Percentiles rank a stretch among this genome's conserved stretches.
phyloP scores from a whole-genome alignment of 2,329 filamentous ascomycete species.

The Talaromyces albobiverticillius region DNA sequence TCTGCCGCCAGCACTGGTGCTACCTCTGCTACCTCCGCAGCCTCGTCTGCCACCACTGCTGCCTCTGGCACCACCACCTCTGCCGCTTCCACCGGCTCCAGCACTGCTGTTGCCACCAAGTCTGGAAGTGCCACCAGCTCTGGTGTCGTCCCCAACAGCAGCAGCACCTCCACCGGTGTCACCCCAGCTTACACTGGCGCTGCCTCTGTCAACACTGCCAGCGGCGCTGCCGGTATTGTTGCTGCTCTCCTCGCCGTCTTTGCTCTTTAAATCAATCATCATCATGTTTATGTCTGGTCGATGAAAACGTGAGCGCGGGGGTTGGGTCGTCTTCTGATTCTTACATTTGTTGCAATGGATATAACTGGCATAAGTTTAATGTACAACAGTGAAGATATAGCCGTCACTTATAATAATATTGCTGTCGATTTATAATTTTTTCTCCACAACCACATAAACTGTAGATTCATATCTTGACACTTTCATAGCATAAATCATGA shows the following conservation, averaged over 20 bases:
- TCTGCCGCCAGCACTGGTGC: slow-evolving; percentile 9
- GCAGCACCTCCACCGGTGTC: slow-evolving; percentile 6
- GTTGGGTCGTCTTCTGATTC: too few relatives aligned
- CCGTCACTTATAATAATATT: too few relatives aligned
- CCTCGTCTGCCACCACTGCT: slow-evolving; percentile 3
- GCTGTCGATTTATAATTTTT: too few relatives aligned
- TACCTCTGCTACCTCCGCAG: not conserved
- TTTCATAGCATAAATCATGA: too few relatives aligned
- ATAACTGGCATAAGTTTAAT: too few relatives aligned
- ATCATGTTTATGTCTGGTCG: too few relatives aligned
- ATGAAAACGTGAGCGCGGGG: too few relatives aligned
- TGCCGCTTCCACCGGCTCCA: not conserved
- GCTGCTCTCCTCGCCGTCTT: slow-evolving; percentile 19
- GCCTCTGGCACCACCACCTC: slow-evolving; percentile 12
- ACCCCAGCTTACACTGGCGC: slow-evolving; percentile 16
- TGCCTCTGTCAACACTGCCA: slow-evolving; percentile 16
- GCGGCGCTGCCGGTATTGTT: slow-evolving; percentile 17
- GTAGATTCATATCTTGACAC: too few relatives aligned
- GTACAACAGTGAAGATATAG: too few relatives aligned
- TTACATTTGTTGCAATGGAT: too few relatives aligned
- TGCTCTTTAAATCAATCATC: slow-evolving; percentile 17
- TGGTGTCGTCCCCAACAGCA: slow-evolving; percentile 3
- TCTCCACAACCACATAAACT: too few relatives aligned
- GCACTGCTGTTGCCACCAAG: slow-evolving; percentile 9
- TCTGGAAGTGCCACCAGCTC: slow-evolving; percentile 11